Evolutionary conservation across 2,329 filamentous ascomycete genomes (phyloP), one percentile per base, ranked within the genome.

Genomic region (Fusarium nematophilum): DNA sequence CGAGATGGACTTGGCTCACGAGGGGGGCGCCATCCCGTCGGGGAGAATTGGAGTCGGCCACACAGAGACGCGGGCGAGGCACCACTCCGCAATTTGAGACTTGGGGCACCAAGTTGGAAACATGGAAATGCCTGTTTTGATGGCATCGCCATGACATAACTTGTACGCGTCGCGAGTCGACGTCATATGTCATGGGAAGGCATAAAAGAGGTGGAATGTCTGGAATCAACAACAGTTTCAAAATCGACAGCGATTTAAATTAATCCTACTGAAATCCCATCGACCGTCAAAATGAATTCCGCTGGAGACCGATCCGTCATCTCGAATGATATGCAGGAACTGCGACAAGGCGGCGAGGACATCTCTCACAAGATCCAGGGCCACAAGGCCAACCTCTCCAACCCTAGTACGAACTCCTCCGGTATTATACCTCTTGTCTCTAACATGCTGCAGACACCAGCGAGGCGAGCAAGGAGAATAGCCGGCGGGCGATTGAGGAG

Each of bases 341-440:
- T 78, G 48, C 54, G 49, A 29, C 55, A 68, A 30, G 67, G 69
- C 45, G 60, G 59, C 55, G 69, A 71, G 39, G 64, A 68, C 25
- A 56, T 65, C 53, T 70, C 69, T 37, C 50, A 71, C 53, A 55
- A 64, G 42, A 71, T 71, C 48, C 65, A 64, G 60, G 79, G 79
- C 11, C 78, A 81, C 68, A 81, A 81, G 69, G 79, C 79, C 3
- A 81, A 81, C 57, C 59, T 82, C 14, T 73, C 74, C 51, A 82
- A 82, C 56, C 78, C 79, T 9, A 81, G 79, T 81, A 69, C 10
- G 58, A 11, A 1, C 3, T 9, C 13, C 6, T 26, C 17, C 11
- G 15, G 18, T 9, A 11, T 9, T n/a, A 9, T 2, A 5, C 4
- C 10, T 5, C 7, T 4, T 8, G 6, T 31, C 2, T 21, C 43